Evolutionary conservation across 2,329 filamentous ascomycete genomes (phyloP).

Genomic region (Aureobasidium pullulans): DNA sequence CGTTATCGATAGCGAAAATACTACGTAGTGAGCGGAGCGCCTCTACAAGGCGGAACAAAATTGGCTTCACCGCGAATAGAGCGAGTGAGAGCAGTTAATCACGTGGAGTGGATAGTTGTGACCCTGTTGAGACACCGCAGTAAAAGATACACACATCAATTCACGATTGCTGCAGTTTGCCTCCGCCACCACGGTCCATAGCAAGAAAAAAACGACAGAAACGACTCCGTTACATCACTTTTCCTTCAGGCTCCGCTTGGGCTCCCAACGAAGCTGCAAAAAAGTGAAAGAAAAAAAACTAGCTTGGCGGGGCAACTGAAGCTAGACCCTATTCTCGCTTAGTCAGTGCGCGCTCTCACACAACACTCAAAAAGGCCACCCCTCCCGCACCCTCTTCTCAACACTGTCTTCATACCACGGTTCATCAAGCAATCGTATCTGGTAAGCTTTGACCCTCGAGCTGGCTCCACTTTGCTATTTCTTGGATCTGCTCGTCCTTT

Average conservation of each 20-base stretch:
- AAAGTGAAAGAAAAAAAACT: constrained; percentile 10
- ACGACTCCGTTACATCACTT: constrained; percentile 9
- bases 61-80: neutral
- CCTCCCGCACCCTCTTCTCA: constrained; percentile 14
- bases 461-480: constrained; percentile 11
- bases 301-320: constrained; percentile 12
- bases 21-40: neutral
- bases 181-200: constrained; percentile 5
- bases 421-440: constrained; percentile 19
- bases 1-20: neutral
- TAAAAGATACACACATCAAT: neutral
- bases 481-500: constrained; percentile 6
- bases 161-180: constrained; percentile 8
- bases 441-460: constrained; percentile 17
- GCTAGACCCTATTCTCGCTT: constrained; percentile 9
- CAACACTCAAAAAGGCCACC: constrained; percentile 12
- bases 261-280: constrained; percentile 11
- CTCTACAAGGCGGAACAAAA: neutral
- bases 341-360: constrained; percentile 1
- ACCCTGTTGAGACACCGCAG: constrained; percentile 2
- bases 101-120: neutral
- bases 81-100: neutral
- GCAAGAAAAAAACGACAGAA: constrained; percentile 3
- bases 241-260: neutral
- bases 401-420: constrained; percentile 18